These are phyloP conservation scores for Camelina laxa DNA, from an alignment of 345 rosid genomes.

Conservation along the genomic window DNA sequence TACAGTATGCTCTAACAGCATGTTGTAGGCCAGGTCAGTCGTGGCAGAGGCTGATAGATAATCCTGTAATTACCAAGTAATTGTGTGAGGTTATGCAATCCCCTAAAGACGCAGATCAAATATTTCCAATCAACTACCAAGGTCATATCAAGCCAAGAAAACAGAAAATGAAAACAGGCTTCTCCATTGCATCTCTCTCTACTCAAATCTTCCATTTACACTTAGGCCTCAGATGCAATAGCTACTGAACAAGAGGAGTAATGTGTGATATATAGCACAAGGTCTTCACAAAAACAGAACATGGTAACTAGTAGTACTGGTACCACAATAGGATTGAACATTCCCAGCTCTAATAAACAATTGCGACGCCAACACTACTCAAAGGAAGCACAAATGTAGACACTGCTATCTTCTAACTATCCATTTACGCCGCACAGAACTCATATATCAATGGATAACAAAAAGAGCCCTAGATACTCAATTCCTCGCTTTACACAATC, in stretches of 20 bases:
- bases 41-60: conserved; percentile 82
- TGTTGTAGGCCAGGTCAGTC: conserved; percentile 80
- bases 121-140: conserved; percentile 4
- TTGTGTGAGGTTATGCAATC: conserved; percentile 21
- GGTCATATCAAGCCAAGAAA: conserved; percentile 11
- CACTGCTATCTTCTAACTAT: neutral
- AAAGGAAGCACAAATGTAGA: neutral
- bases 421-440: neutral
- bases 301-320: conserved; percentile 4
- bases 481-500: conserved; percentile 24
- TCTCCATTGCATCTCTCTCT: conserved; percentile 13
- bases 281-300: neutral
- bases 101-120: neutral
- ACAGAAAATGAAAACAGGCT: conserved; percentile 11
- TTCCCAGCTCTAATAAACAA: conserved; percentile 23
- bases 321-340: conserved; percentile 8
- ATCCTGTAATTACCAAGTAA: conserved; percentile 62
- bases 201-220: conserved; percentile 14
- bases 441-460: neutral
- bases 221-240: conserved; percentile 4
- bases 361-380: conserved; percentile 7
- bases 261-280: conserved; percentile 12
- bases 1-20: conserved; percentile 86
- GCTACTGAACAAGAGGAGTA: conserved; percentile 9
- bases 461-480: conserved; percentile 17